Percentiles rank a stretch among this genome's conserved stretches.
These are phyloP conservation scores for Penicillium psychrofluorescens DNA, from an alignment of 495 filamentous ascomycete species.

Conservation along the genomic window DNA sequence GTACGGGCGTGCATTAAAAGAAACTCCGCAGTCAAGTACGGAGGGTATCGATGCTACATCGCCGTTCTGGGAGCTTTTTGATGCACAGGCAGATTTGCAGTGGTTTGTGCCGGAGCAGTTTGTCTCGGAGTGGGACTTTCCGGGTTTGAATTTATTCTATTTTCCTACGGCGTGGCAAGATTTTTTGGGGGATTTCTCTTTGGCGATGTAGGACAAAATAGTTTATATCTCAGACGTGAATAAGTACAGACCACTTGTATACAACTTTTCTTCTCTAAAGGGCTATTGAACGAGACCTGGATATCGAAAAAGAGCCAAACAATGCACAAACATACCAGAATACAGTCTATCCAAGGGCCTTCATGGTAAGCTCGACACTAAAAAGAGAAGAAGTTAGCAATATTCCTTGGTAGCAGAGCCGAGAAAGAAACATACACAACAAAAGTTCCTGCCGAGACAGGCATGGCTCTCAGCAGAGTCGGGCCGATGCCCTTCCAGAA, in stretches of 20 bases:
- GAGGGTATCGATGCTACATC: slow-evolving; percentile 12
- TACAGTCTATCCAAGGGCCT: slow-evolving; percentile 29
- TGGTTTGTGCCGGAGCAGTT: slow-evolving; percentile 46
- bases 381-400: slow-evolving; percentile 8
- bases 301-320: slow-evolving; percentile 24
- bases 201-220: slow-evolving; percentile 15
- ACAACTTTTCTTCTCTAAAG: slow-evolving; percentile 21
- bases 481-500: slow-evolving; percentile 97
- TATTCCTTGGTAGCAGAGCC: background rate
- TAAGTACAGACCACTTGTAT: slow-evolving; percentile 6
- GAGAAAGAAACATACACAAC: slow-evolving; percentile 49
- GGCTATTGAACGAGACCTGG: slow-evolving; percentile 19
- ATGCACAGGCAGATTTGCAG: slow-evolving; percentile 42
- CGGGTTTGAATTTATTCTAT: slow-evolving; percentile 43
- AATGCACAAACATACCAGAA: slow-evolving; percentile 7
- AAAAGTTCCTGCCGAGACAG: slow-evolving; percentile 94
- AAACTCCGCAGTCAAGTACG: slow-evolving; percentile 16
- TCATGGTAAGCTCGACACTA: slow-evolving; percentile 42
- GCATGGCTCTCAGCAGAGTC: slow-evolving; percentile 94
- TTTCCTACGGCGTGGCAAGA: slow-evolving; percentile 41
- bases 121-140: slow-evolving; percentile 48
- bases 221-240: background rate
- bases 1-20: slow-evolving; percentile 33
- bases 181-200: slow-evolving; percentile 33
- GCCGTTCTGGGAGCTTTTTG: slow-evolving; percentile 34